Percentiles rank a stretch among this genome's conserved stretches.
Evolutionary conservation across 768 basidiomycete species (phyloP).

Genomic region (Pleurotus platypus): DNA sequence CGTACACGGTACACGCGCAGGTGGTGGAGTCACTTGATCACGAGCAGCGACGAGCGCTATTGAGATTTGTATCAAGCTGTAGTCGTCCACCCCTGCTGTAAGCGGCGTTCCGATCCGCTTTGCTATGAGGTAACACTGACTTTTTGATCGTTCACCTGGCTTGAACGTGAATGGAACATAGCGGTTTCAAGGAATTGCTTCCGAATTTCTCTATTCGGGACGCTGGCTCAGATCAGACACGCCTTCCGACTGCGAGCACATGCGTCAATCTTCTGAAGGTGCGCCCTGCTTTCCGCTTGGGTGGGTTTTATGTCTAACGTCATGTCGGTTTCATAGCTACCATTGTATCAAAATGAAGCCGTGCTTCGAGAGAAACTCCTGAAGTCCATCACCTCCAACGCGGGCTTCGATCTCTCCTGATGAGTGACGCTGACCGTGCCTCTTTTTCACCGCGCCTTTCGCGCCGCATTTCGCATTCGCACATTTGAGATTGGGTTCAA

Average conservation of each 20-base stretch:
- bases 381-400: constrained; percentile 82
- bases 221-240: constrained; percentile 65
- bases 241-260: constrained; percentile 76
- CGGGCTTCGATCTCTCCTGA: constrained; percentile 91
- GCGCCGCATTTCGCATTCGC: neutral
- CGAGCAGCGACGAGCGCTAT: constrained; percentile 70
- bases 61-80: constrained; percentile 93
- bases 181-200: constrained; percentile 82
- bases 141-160: neutral
- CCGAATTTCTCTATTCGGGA: constrained; percentile 90
- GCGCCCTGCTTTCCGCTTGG: constrained; percentile 6
- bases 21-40: constrained; percentile 79
- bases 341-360: constrained; percentile 60
- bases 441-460: neutral
- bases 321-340: constrained; percentile 44
- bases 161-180: constrained; percentile 18
- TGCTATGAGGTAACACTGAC: too few species aligned
- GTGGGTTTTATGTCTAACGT: neutral
- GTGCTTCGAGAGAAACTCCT: constrained; percentile 73
- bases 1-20: constrained; percentile 30
- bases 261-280: constrained; percentile 94
- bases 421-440: neutral
- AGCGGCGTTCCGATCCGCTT: neutral
- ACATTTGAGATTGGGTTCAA: neutral
- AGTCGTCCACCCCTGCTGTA: constrained; percentile 85